These are phyloP conservation scores for Ogataea hybrid DNA, from an alignment of 1,139 yeast species.

Conservation along the genomic window DNA sequence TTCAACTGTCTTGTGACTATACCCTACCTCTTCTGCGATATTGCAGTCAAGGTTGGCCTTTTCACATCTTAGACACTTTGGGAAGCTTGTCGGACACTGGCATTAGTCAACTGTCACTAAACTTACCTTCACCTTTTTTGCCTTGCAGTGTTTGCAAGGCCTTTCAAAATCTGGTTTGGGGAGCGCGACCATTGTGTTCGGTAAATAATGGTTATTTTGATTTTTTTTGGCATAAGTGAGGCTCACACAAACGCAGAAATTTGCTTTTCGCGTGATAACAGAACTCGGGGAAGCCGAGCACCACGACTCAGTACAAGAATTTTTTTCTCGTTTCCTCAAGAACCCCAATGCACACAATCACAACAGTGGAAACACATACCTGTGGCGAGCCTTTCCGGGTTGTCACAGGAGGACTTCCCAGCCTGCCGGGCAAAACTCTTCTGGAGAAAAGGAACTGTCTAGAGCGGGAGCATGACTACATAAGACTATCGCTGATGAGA, in stretches of 20 bases:
- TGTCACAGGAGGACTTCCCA: conserved; percentile 24
- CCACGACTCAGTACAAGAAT: no score
- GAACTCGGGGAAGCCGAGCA: background rate
- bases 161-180: conserved; percentile 20
- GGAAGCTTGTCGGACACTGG: conserved; percentile 25
- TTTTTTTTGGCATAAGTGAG: background rate
- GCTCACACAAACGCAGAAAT: no score
- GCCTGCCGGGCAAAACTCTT: conserved; percentile 24
- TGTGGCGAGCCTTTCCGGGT: conserved; percentile 29
- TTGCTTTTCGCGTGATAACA: no score
- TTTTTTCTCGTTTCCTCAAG: background rate
- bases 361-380: conserved; percentile 31
- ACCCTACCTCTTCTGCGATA: conserved; percentile 22
- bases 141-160: conserved; percentile 23
- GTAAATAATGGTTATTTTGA: no score
- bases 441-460: conserved; percentile 24
- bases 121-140: conserved; percentile 22
- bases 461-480: conserved; percentile 22
- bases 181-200: conserved; percentile 3
- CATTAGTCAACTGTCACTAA: background rate
- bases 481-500: conserved; percentile 25
- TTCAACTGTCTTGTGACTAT: conserved; percentile 22
- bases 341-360: conserved; percentile 9
- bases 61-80: conserved; percentile 20
- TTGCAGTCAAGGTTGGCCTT: conserved; percentile 20